A percentile compares a stretch with the other conserved stretches of the same genome.
These are phyloP conservation scores for Termitomyces sp. DNA, from an alignment of 768 basidiomycete genomes.

Conservation along the genomic window DNA sequence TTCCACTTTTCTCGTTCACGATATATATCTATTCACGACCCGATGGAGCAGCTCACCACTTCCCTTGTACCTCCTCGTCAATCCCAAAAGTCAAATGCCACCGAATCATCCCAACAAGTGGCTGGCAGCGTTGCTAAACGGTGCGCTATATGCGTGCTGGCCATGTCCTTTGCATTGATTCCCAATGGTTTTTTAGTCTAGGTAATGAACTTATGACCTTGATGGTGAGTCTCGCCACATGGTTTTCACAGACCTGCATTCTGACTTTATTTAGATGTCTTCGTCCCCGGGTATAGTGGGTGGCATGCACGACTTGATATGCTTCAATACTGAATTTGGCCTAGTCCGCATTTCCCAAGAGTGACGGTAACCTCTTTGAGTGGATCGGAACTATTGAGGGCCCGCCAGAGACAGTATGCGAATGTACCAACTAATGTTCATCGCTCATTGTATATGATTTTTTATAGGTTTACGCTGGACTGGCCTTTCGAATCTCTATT, in stretches of 20 bases:
- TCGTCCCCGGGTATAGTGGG: slow-evolving; percentile 83
- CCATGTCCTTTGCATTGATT: slow-evolving; percentile 1
- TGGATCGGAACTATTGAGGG: slow-evolving; percentile 91
- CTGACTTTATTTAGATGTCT: slow-evolving; percentile 56
- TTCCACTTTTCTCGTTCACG: slow-evolving; percentile 14
- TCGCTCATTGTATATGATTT: not conserved
- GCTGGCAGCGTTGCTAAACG: slow-evolving; percentile 83
- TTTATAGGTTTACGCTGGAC: slow-evolving; percentile 67
- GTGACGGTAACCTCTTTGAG: slow-evolving; percentile 81
- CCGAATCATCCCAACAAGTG: slow-evolving; percentile 47
- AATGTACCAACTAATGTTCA: not conserved
- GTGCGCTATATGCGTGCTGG: slow-evolving; percentile 28
- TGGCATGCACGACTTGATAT: slow-evolving; percentile 7
- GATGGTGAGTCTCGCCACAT: slow-evolving; percentile 49
- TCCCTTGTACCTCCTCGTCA: slow-evolving; percentile 57
- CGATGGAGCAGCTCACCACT: slow-evolving; percentile 70
- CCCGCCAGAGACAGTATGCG: slow-evolving; percentile 58
- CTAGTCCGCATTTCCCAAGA: slow-evolving; percentile 86
- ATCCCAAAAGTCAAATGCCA: slow-evolving; percentile 49
- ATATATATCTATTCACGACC: slow-evolving; percentile 14
- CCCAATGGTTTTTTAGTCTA: slow-evolving; percentile 37
- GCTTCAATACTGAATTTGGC: not conserved
- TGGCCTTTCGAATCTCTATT: slow-evolving; percentile 80
- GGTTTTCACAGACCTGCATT: not conserved
- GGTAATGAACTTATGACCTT: slow-evolving; percentile 84